Base-by-base conservation (phyloP, 495 filamentous ascomycete species). In the Talaromyces liani region DNA sequence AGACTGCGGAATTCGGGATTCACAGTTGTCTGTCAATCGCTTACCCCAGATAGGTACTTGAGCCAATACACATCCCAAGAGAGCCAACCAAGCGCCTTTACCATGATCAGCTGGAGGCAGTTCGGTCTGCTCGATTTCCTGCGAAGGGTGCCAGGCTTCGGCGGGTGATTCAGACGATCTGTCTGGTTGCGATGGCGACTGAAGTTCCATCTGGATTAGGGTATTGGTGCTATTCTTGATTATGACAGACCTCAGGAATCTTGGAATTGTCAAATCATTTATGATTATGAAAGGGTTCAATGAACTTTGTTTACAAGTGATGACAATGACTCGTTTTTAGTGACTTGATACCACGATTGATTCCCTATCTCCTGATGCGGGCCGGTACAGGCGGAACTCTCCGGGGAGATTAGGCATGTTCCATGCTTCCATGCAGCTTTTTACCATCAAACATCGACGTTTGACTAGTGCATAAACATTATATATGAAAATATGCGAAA, bases 21-120 rank as follows among this genome's bases (percentile, higher is more conserved):
- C 39, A 14, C 5, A 41, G 39, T 58, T 6, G 22, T 60, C 14
- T 27, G 27, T 36, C 29, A 18, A 31, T 27, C 41, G 68, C 73
- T 66, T 69, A 87, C 86, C 86, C 85, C 86, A 91, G 14, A 88
- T 77, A 22, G 88, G 75, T 8, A 79, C 74, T 64, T 91, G 86
- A 29, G 89, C 75, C 60, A 86, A 69, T 71, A 86, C 88, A 67
- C 79, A 83, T 2, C 82, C 84, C 4, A 77, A 74, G 2, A 91
- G 75, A 65, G 87, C 85, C 16, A 88, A 70, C 84, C 84, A 90
- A 4, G 87, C 88, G 39, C 82, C 79, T 65, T 78, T 84, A 18
- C 87, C 88, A 25, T 77, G 74, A 69, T 91, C 87, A 6, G 74
- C 80, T 4, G 77, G 81, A 1, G 85, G 80, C n/a, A 89, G 73